phyloP scores from a whole-genome alignment of 164 flowering plant genomes.

The Litsea cubeba region DNA sequence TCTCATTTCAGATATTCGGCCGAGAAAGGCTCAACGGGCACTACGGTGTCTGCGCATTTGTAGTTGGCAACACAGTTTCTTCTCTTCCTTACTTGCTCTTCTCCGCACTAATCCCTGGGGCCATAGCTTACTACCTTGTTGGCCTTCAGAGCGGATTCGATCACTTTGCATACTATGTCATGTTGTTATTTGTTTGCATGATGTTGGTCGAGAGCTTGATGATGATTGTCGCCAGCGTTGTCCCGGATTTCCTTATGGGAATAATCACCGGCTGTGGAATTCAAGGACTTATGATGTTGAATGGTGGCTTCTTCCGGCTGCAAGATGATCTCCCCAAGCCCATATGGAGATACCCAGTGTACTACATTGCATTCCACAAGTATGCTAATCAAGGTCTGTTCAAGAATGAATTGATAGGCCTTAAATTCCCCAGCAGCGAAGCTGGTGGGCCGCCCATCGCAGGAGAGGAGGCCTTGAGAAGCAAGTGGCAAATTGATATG shows the following conservation, averaged over 20 bases:
- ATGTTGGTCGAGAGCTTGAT: slow-evolving; percentile 57
- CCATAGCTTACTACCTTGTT: slow-evolving; percentile 40
- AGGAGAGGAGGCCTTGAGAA: slow-evolving; percentile 30
- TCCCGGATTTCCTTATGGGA: slow-evolving; percentile 65
- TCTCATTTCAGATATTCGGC: slow-evolving; percentile 28
- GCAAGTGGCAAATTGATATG: slow-evolving; percentile 37
- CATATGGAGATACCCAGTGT: slow-evolving; percentile 57
- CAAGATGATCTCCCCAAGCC: slow-evolving; percentile 47
- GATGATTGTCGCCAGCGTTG: slow-evolving; percentile 58
- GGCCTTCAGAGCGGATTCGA: slow-evolving; percentile 31
- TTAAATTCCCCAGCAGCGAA: slow-evolving; percentile 17
- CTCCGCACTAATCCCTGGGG: slow-evolving; percentile 41
- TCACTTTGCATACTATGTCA: slow-evolving; percentile 34
- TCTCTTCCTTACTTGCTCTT: slow-evolving; percentile 48
- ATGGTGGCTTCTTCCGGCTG: slow-evolving; percentile 45
- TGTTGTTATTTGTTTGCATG: slow-evolving; percentile 29
- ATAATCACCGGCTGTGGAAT: slow-evolving; percentile 52
- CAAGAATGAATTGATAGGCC: slow-evolving; percentile 47
- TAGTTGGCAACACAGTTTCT: slow-evolving; percentile 50
- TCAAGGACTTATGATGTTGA: slow-evolving; percentile 52
- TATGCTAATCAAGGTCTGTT: slow-evolving; percentile 42
- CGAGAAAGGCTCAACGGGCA: slow-evolving; percentile 59
- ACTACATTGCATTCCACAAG: slow-evolving; percentile 42
- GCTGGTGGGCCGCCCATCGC: slow-evolving; percentile 17
- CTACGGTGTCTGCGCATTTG: slow-evolving; percentile 45